Conservation (phyloP, 2,329 filamentous ascomycete species). For the Aspergillus pseudoviridinutans region DNA sequence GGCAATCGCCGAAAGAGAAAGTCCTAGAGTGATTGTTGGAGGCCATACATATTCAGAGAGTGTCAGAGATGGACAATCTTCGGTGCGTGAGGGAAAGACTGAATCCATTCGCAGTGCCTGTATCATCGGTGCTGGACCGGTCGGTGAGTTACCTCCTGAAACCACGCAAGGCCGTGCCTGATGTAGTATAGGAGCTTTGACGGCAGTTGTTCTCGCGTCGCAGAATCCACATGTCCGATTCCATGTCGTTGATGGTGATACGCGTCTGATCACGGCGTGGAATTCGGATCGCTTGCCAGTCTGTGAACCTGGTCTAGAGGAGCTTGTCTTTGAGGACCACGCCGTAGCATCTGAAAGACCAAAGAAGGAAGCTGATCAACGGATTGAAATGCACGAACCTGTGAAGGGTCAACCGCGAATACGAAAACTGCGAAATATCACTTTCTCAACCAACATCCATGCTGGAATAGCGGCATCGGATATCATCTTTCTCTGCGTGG, state of each 20-base stretch:
- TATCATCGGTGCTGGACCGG: conserved; percentile 23
- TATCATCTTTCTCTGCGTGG: conserved; percentile 16
- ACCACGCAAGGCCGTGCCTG: neutral
- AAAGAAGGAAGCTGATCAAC: neutral
- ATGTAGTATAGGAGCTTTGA: conserved; percentile 14
- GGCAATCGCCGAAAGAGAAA: conserved; percentile 4
- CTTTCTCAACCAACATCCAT: conserved; percentile 17
- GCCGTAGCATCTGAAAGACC: neutral
- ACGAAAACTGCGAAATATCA: conserved; percentile 13
- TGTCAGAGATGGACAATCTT: conserved; percentile 4
- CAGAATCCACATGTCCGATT: conserved; percentile 25
- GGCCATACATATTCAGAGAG: conserved; percentile 18
- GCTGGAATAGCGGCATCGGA: conserved; percentile 14
- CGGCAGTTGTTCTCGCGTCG: conserved; percentile 22
- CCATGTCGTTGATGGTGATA: conserved; percentile 23
- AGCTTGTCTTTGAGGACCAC: conserved; percentile 14
- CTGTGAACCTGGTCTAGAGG: conserved; percentile 24
- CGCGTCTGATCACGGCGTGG: conserved; percentile 21
- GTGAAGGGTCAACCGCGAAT: neutral
- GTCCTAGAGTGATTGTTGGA: conserved; percentile 12
- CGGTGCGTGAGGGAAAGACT: neutral
- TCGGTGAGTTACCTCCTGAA: conserved; percentile 13
- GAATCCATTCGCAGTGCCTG: conserved; percentile 19
- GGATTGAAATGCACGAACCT: neutral
- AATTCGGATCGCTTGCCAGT: conserved; percentile 24